Base-by-base conservation (phyloP, 176 grass and related monocot genomes). In the Avena sativa region DNA sequence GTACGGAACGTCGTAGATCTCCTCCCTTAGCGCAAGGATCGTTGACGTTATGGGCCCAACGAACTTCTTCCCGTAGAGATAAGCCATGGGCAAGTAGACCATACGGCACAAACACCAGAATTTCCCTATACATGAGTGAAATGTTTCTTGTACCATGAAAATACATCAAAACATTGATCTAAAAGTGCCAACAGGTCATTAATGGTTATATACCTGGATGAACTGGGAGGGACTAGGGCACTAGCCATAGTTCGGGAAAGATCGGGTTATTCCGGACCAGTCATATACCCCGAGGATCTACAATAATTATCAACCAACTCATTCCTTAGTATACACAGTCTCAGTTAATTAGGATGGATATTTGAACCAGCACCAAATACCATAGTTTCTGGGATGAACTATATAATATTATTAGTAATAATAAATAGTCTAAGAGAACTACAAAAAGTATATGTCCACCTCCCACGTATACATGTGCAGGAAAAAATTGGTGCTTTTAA, bases 71-170 rank as follows among this genome's bases (percentile, higher is more conserved):
- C 91, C 91, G 2, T 88, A 93, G 30, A 96, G 90, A 63, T 90
- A 93, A 46, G 94, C 92, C 87, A 96, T 96, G 14, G 94, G 91
- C 10, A 96, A 34, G 65, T 93, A 93, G 15, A 93, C 87, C 91
- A 93, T 96, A n/a, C 92, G 85, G 5, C 61, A 69, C 5, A 92
- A 25, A 34, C 85, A 88, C 94, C 94, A 93, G n/a, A 96, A 89
- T 50, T 90, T 87, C 58, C 91, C 89, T 93, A 74, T 10, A 23
- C 44, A 61, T 12, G 9, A 49, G 0, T 62, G 21, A 62, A 25
- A 62, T 1, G 32, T 34, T 34, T 62, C 10, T 66, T 1, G 4
- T 26, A 30, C 1, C 32, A 15, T 66, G 26, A 11, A 66, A 30
- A 66, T 66, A 3, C 12, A 2, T 32, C 4, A 30, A 14, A 23